Base-by-base conservation (phyloP, 192 early-diverging fungal genomes). In the Linderina pennispora region DNA sequence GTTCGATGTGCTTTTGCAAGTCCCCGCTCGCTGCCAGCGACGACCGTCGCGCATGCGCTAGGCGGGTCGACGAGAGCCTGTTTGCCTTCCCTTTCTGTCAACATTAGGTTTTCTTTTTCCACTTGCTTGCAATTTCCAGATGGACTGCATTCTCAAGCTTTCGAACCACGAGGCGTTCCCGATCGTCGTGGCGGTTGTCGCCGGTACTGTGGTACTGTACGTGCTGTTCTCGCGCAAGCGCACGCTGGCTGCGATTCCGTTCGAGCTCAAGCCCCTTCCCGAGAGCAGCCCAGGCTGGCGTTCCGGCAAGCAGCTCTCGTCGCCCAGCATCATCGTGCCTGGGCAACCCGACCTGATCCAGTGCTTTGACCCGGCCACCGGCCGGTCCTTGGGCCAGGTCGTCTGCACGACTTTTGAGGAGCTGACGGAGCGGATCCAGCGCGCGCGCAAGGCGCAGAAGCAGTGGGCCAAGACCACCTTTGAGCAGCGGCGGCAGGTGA, bases 321-420 rank as follows among this genome's bases (percentile, higher is more conserved):
- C 19, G 28, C 67, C 67, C 14, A 47, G 55, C 17, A 71, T 71
- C 28, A 3, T 53, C 2, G 61, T 63, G 2, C 18, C 40, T 22
- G 45, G 26, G 13, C 35, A 34, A 1, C 55, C 67, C 1, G 55
- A 55, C 8, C 65, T 64, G 19, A 90, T 93, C 55, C 71, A 80
- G 20, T 90, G 88, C 56, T 93, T 82, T 50, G 90, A 93, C 26
- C 90, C 90, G 8, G 78, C 90, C 21, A 91, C 90, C 15, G 90
- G 88, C 14, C 74, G 81, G 34, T 78, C 75, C 15, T 76, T 93
- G 19, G 80, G 75, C 19, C 74, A 61, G 7, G 80, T 86, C 26
- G 75, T 53, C 31, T 68, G 75, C 18, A 77, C 78, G 15, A 74
- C 82, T 5, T 51, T 64, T 0, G 65, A 62, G 10, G 70, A 91